Conservation (phyloP, 805 yeast species). For the Ogataea trehaloabstinens region DNA sequence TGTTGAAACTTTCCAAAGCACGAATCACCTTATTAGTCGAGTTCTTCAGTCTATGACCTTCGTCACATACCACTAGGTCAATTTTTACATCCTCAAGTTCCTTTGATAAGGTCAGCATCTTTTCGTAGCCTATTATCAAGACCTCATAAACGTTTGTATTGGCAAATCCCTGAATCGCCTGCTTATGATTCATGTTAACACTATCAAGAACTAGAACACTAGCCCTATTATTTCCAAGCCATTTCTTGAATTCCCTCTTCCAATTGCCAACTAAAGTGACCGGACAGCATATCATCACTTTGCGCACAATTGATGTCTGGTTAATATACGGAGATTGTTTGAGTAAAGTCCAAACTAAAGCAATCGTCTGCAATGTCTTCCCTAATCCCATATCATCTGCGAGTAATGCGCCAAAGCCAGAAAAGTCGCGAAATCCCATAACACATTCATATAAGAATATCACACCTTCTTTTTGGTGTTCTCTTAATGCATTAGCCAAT, state of each 20-base stretch:
- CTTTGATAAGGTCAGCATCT: constrained; percentile 52
- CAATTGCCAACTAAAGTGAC: constrained; percentile 86
- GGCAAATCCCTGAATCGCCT: constrained; percentile 58
- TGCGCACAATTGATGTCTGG: constrained; percentile 41
- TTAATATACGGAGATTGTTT: constrained; percentile 55
- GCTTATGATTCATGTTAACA: constrained; percentile 51
- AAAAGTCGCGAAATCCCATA: constrained; percentile 57
- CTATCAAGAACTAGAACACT: constrained; percentile 63
- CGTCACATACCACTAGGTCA: constrained; percentile 87
- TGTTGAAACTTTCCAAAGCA: constrained; percentile 53
- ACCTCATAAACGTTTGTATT: constrained; percentile 76
- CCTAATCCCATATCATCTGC: constrained; percentile 99
- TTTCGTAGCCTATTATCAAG: constrained; percentile 85
- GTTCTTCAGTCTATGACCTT: constrained; percentile 88
- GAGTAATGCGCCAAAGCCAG: constrained; percentile 68
- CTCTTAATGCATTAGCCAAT: constrained; percentile 55
- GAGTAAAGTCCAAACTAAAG: constrained; percentile 79
- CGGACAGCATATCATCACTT: constrained; percentile 83
- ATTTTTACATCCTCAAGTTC: constrained; percentile 46
- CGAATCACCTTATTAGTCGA: constrained; percentile 68
- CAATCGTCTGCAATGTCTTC: constrained; percentile 80
- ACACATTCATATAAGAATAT: constrained; percentile 78
- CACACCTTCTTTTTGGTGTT: constrained; percentile 87
- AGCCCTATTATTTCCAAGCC: constrained; percentile 69
- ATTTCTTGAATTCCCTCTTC: constrained; percentile 83